Percentiles rank a stretch among this genome's conserved stretches.
phyloP scores from a whole-genome alignment of 179 eudicot genomes.

The Silene coronaria region DNA sequence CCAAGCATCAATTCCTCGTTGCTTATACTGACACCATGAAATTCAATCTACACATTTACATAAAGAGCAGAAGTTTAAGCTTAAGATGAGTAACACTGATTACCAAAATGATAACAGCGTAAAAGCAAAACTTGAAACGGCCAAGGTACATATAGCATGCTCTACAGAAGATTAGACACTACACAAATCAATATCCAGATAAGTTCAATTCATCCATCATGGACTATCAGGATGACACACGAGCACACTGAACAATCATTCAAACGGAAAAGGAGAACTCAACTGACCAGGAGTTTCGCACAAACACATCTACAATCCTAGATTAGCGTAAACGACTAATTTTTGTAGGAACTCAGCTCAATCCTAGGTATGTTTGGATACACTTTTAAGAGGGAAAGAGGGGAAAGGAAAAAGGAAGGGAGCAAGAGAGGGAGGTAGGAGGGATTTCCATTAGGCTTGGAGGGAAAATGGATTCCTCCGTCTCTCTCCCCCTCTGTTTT shows the following conservation, averaged over 20 bases:
- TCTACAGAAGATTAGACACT: background rate
- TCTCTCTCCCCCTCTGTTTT: too few species aligned
- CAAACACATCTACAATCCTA: background rate
- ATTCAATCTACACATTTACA: constrained; percentile 53
- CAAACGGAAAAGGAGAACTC: background rate
- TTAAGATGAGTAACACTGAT: background rate
- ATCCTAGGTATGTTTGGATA: too few species aligned
- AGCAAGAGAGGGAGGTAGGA: too few species aligned
- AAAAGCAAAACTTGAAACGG: too few species aligned
- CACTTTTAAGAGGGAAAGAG: too few species aligned
- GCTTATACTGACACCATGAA: constrained; percentile 78
- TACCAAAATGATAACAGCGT: background rate
- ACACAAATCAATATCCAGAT: background rate
- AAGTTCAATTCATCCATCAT: background rate
- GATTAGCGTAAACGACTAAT: background rate
- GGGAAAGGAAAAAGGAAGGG: too few species aligned
- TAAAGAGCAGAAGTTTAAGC: background rate
- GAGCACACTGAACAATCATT: background rate
- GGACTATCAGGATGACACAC: background rate
- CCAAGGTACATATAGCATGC: background rate
- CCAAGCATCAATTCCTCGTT: constrained; percentile 74
- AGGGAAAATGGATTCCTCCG: too few species aligned
- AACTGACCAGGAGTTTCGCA: background rate
- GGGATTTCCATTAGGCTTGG: too few species aligned
- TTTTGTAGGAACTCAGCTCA: too few species aligned